Conservation (phyloP, 129 eudicot genomes). For the Flaveria brownii region DNA sequence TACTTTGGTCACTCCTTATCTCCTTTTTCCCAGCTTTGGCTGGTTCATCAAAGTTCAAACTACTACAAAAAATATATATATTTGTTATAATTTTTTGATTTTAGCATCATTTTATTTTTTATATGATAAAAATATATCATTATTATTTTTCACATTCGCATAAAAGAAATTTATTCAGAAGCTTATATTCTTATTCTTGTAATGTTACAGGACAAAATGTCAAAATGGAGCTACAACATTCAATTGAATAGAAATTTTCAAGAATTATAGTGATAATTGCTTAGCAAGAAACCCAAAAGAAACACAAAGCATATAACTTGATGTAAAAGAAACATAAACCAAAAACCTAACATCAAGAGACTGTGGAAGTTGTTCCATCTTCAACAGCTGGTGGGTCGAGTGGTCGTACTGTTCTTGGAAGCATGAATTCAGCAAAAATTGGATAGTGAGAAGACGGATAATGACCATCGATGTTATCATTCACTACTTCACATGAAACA, state of each 20-base stretch:
- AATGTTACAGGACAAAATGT: conserved; percentile 19
- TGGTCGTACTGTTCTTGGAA: conserved; percentile 80
- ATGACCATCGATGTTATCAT: conserved; percentile 72
- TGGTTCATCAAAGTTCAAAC: too few relatives aligned
- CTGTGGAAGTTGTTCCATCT: conserved; percentile 35
- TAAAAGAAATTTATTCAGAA: background rate
- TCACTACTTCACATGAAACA: conserved; percentile 82
- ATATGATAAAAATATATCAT: background rate
- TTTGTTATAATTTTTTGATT: too few relatives aligned
- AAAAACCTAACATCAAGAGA: background rate
- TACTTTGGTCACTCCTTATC: background rate
- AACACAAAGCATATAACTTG: conserved; percentile 7
- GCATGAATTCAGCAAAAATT: conserved; percentile 85
- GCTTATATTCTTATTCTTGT: background rate
- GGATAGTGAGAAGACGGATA: conserved; percentile 98
- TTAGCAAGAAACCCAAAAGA: conserved; percentile 10
- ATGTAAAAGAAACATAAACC: background rate
- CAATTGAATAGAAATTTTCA: conserved; percentile 21
- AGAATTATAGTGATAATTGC: conserved; percentile 10
- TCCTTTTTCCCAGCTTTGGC: too few relatives aligned
- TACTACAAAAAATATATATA: too few relatives aligned
- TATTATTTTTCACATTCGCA: background rate
- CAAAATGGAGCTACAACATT: conserved; percentile 22
- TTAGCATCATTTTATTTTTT: too few relatives aligned
- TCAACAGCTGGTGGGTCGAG: conserved; percentile 62